Evolutionary conservation across 805 yeast species (phyloP).

Genomic region (Ogataea paraovalis): DNA sequence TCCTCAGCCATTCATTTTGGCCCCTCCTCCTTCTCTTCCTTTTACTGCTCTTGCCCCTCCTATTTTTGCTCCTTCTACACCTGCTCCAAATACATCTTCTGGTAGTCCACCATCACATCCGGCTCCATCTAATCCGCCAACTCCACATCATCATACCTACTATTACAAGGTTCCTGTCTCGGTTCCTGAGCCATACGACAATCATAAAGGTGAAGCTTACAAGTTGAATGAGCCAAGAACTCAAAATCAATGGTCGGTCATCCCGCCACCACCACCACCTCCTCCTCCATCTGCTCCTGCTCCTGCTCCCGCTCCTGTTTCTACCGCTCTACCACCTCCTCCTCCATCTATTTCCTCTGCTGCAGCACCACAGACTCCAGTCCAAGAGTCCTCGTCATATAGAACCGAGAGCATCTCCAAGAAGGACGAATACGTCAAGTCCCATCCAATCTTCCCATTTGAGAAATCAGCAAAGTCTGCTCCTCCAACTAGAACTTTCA

Average conservation of each 20-base stretch:
- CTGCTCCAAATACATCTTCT: too few species aligned
- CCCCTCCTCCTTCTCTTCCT: not conserved
- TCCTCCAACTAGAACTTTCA: conserved; percentile 2
- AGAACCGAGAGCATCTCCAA: too few species aligned
- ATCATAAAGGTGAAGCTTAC: conserved; percentile 31
- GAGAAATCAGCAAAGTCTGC: conserved; percentile 13
- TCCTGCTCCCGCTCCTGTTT: not conserved
- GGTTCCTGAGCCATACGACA: conserved; percentile 20
- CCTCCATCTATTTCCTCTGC: not conserved
- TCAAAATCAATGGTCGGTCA: conserved; percentile 16
- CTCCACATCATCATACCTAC: conserved; percentile 8
- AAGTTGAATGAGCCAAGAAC: conserved; percentile 24
- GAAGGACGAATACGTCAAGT: conserved; percentile 20
- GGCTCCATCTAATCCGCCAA: not conserved
- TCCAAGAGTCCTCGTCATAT: too few species aligned
- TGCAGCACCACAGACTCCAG: not conserved
- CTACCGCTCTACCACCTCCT: not conserved
- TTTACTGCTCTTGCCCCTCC: too few species aligned
- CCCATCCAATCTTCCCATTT: conserved; percentile 37
- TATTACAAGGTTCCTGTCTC: conserved; percentile 24
- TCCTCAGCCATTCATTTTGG: conserved; percentile 2
- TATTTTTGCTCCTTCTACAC: too few species aligned
- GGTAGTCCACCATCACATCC: not conserved
- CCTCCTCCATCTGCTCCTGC: not conserved
- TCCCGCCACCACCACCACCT: not conserved